Evolutionary conservation across 2,329 filamentous ascomycete genomes (phyloP), one percentile per base, ranked within the genome.

Genomic region (Calcarisporium arbuscula): DNA sequence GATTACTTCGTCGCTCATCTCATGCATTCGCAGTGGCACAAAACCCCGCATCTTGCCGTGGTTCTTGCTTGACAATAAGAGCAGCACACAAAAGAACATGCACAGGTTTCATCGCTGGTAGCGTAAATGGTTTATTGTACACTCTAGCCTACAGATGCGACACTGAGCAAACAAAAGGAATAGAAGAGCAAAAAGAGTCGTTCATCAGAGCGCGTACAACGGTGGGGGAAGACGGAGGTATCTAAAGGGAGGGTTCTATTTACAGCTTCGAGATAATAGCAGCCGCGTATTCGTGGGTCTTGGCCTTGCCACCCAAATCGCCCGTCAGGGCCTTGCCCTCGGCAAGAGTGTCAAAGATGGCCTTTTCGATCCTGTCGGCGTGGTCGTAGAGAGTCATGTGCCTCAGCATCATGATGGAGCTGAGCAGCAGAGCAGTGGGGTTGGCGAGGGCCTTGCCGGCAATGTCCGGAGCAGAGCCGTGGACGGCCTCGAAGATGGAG

Each of bases 401-500:
- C 66, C 92, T 82, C 75, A 98, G 70, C 92, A 98, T 96, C 92
- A 98, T 96, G 72, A 96, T 92, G 63, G 85, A 94, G 65, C 79
- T 86, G 57, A 96, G 83, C 47, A 98, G 80, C 51, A 98, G 80
- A 40, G 92, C 92, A 42, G 92, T 96, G 44, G 92, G 92, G 78
- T 98, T 98, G 57, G 92, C 92, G 51, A 96, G 82, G 49, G 78
- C 84, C 79, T 95, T 88, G 65, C 90, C 90, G 47, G 87, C 88
- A 61, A 96, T 96, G 65, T 96, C 90, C 42, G 90, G 90, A 41
- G 90, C 90, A 48, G 88, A 95, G 53, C 90, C 90, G 74, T 98
- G 92, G 55, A 98, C 92, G 54, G 92, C 92, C 74, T 98, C 92
- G 72, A 98, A 98, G 72, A 96, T 95, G 62, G 87, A 95, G 82